Conservation (phyloP, 2,329 filamentous ascomycete genomes). For the Penicillium sp. region DNA sequence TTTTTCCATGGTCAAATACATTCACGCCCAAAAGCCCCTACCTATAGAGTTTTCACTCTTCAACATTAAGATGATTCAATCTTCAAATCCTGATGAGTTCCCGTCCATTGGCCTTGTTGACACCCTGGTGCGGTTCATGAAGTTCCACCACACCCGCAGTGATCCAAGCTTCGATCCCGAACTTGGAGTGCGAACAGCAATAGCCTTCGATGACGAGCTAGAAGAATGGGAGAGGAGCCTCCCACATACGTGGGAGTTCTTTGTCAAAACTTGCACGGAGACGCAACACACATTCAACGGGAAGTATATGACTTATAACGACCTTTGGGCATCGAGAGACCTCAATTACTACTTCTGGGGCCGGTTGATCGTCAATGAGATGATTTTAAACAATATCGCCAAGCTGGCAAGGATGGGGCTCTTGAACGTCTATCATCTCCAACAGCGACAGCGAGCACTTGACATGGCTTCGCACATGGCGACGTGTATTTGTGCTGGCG, state of each 20-base stretch:
- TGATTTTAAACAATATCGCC: constrained; percentile 12
- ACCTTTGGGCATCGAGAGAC: constrained; percentile 21
- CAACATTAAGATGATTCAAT: constrained; percentile 5
- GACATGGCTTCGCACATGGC: constrained; percentile 18
- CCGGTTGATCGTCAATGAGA: constrained; percentile 25
- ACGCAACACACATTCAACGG: constrained; percentile 18
- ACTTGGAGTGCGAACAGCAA: constrained; percentile 2
- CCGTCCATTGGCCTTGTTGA: constrained; percentile 18
- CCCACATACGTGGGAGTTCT: constrained; percentile 15
- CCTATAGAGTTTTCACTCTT: constrained; percentile 15
- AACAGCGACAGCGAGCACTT: constrained; percentile 17
- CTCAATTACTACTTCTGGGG: constrained; percentile 25
- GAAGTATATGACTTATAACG: constrained; percentile 22
- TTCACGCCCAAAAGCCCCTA: constrained; percentile 9
- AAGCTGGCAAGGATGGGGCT: constrained; percentile 2
- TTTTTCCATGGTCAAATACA: constrained; percentile 21
- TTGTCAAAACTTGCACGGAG: constrained; percentile 11
- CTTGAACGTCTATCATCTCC: neutral
- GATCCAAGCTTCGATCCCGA: constrained; percentile 2
- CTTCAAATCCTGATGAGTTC: neutral
- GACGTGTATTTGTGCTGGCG: constrained; percentile 20
- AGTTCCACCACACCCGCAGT: constrained; percentile 11
- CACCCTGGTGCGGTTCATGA: constrained; percentile 21
- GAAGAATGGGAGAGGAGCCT: constrained; percentile 19
- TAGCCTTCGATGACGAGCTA: constrained; percentile 19